Percentiles rank a stretch among this genome's conserved stretches.
These are phyloP conservation scores for Alternaria brassicae DNA, from an alignment of 2,329 filamentous ascomycete species.

Conservation along the genomic window DNA sequence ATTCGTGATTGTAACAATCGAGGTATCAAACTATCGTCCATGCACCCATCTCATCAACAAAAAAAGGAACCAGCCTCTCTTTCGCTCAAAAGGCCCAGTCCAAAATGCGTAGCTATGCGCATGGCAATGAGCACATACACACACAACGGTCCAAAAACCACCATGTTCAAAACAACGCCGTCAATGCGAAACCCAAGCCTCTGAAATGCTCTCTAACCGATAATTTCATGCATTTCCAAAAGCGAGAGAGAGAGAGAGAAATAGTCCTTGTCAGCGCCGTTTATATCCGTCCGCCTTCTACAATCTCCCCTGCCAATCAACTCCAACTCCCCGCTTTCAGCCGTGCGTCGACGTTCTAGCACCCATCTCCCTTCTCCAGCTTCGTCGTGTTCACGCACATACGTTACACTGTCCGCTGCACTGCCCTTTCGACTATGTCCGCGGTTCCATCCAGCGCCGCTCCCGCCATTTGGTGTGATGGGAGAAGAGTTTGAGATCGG, in stretches of 20 bases:
- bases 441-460: slow-evolving; percentile 33
- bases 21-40: not conserved
- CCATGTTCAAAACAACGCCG: not conserved
- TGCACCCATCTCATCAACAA: not conserved
- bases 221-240: not conserved
- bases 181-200: not conserved
- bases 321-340: slow-evolving; percentile 69
- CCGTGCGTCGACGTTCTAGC: slow-evolving; percentile 71
- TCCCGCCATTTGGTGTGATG: slow-evolving; percentile 38
- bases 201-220: not conserved
- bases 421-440: slow-evolving; percentile 52
- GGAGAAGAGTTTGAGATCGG: slow-evolving; percentile 45
- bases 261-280: not conserved
- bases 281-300: slow-evolving; percentile 60
- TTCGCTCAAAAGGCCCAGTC: not conserved
- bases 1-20: not conserved
- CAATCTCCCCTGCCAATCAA: slow-evolving; percentile 70
- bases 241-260: not conserved
- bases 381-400: slow-evolving; percentile 68
- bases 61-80: not conserved
- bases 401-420: slow-evolving; percentile 72
- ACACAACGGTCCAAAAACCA: not conserved
- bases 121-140: not conserved
- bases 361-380: slow-evolving; percentile 69
- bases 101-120: not conserved